Percentiles rank a stretch among this genome's conserved stretches.
Evolutionary conservation across 345 rosid genomes (phyloP).

Genomic region (Eucalyptus victrix): DNA sequence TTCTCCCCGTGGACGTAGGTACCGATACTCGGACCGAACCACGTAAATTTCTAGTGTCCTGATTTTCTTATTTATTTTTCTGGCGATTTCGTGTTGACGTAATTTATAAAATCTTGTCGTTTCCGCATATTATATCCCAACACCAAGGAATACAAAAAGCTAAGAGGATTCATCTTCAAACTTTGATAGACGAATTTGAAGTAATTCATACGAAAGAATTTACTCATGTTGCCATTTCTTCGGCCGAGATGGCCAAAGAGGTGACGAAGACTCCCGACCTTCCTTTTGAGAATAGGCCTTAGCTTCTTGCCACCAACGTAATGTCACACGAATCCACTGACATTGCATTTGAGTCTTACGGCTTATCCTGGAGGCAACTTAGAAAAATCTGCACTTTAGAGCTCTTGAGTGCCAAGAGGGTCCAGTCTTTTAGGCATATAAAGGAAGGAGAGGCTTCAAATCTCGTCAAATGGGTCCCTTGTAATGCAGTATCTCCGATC

Average conservation of each 20-base stretch:
- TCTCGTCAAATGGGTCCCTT: background rate
- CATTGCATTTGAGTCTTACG: background rate
- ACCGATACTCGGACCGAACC: too few species aligned
- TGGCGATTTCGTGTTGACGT: too few species aligned
- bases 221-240: constrained; percentile 5
- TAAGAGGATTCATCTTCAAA: background rate
- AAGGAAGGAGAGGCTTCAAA: constrained; percentile 6
- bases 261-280: constrained; percentile 12
- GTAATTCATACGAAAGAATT: background rate
- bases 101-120: too few species aligned
- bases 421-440: background rate
- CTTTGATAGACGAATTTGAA: background rate
- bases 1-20: too few species aligned
- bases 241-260: constrained; percentile 4
- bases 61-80: too few species aligned
- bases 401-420: background rate
- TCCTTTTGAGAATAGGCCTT: constrained; percentile 9
- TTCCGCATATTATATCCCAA: too few species aligned
- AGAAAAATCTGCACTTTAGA: background rate
- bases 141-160: background rate
- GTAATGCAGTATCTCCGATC: background rate
- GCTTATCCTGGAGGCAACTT: constrained; percentile 10
- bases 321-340: background rate
- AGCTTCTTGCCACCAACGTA: background rate
- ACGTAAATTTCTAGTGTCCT: too few species aligned